These are phyloP conservation scores for Fusarium sp. DNA, from an alignment of 2,329 filamentous ascomycete genomes.

Conservation along the genomic window DNA sequence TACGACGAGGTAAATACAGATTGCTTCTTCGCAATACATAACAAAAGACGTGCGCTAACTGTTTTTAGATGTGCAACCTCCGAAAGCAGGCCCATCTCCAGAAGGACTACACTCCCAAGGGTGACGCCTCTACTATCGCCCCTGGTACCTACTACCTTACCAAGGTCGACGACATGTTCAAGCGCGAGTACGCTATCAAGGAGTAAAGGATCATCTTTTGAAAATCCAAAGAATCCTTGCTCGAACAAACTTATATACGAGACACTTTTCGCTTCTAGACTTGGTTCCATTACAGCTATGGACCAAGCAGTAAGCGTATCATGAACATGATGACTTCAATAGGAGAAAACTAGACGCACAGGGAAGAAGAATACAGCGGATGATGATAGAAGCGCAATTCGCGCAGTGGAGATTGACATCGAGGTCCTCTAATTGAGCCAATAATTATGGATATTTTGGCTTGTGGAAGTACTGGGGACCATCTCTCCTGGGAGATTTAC, in stretches of 20 bases:
- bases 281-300: conserved; percentile 13
- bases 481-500: conserved; percentile 29
- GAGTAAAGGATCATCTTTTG: conserved; percentile 57
- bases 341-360: conserved; percentile 41
- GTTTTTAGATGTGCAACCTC: conserved; percentile 76
- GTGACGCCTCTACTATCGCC: conserved; percentile 71
- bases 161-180: conserved; percentile 87
- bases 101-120: conserved; percentile 78
- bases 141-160: conserved; percentile 81
- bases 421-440: conserved; percentile 41
- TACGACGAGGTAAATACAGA: conserved; percentile 74
- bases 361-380: conserved; percentile 36
- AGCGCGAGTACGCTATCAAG: conserved; percentile 80
- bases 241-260: conserved; percentile 18
- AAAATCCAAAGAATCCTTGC: conserved; percentile 22
- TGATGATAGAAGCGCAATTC: conserved; percentile 39
- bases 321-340: conserved; percentile 35
- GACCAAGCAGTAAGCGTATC: conserved; percentile 27
- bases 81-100: conserved; percentile 85
- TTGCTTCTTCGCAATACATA: background rate
- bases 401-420: conserved; percentile 26
- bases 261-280: conserved; percentile 25
- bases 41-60: conserved; percentile 31
- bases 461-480: conserved; percentile 40
- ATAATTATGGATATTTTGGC: conserved; percentile 22